phyloP scores from a whole-genome alignment of 352 stramenopile species.

The Heterotrichella gracilis region DNA sequence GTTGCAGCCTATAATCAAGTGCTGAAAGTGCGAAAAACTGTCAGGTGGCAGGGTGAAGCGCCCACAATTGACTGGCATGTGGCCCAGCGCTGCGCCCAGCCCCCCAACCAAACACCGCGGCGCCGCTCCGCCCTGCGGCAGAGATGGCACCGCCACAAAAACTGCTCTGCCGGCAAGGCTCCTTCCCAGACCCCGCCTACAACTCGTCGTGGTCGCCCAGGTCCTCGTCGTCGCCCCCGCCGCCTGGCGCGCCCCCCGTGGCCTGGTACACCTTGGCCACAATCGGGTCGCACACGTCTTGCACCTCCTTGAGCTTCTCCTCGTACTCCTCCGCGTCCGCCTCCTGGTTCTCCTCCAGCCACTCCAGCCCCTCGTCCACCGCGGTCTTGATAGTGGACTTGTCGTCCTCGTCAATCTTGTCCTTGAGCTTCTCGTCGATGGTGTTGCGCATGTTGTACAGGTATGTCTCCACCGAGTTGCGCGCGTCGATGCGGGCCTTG shows the following conservation, averaged over 20 bases:
- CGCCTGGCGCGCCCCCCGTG: constrained; percentile 30
- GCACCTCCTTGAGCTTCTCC: constrained; percentile 87
- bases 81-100: too few species aligned
- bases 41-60: too few species aligned
- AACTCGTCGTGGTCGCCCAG: constrained; percentile 35
- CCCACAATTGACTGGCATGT: too few species aligned
- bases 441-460: constrained; percentile 71
- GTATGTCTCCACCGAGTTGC: constrained; percentile 82
- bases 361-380: constrained; percentile 88
- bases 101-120: too few species aligned
- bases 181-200: too few species aligned
- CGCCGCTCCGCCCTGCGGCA: too few species aligned
- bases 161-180: too few species aligned
- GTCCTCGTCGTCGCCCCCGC: constrained; percentile 35
- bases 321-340: constrained; percentile 86
- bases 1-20: too few species aligned
- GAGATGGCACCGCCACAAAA: too few species aligned
- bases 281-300: constrained; percentile 75
- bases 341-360: constrained; percentile 90
- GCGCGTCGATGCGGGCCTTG: constrained; percentile 72
- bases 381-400: constrained; percentile 49
- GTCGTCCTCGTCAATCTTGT: constrained; percentile 75
- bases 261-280: constrained; percentile 80
- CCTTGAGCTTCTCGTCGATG: constrained; percentile 47
- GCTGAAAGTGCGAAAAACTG: too few species aligned